Evolutionary conservation across 371 early-diverging fungal species (phyloP).

Genomic region (Zopfochytrium polystomum): DNA sequence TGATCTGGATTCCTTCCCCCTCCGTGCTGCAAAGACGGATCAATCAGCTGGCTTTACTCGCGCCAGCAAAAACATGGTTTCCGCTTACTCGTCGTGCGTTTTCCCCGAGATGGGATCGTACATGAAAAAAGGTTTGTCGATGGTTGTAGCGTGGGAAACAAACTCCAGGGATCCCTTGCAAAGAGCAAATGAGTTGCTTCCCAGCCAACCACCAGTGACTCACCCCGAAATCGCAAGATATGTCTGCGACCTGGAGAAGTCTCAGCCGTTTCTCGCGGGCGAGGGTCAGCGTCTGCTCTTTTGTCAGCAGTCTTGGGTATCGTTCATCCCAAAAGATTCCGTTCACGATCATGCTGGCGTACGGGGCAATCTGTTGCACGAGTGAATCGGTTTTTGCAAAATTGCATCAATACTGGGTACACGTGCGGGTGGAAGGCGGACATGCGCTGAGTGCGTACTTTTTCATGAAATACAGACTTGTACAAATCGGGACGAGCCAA

Average conservation of each 20-base stretch:
- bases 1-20: constrained; percentile 82
- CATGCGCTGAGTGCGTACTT: too few relatives aligned
- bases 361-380: constrained; percentile 74
- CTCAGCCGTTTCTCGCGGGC: constrained; percentile 60
- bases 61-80: background rate
- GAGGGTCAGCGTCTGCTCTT: constrained; percentile 67
- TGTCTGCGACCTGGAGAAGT: constrained; percentile 86
- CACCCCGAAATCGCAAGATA: constrained; percentile 91
- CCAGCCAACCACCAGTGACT: constrained; percentile 3
- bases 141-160: constrained; percentile 79
- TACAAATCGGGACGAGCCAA: constrained; percentile 76
- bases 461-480: constrained; percentile 79
- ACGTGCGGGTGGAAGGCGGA: too few relatives aligned
- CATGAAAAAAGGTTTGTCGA: constrained; percentile 89
- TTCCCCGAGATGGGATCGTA: constrained; percentile 73
- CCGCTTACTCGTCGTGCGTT: constrained; percentile 68
- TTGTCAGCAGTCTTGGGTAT: constrained; percentile 88
- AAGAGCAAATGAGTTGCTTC: background rate
- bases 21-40: constrained; percentile 54
- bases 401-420: too few relatives aligned
- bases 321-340: constrained; percentile 91
- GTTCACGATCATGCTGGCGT: constrained; percentile 82
- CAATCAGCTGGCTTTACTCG: background rate
- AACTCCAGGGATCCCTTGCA: constrained; percentile 86
- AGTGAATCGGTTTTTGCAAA: background rate